Base-by-base conservation (phyloP, 2,329 filamentous ascomycete genomes). In the Peltaster fructicola region DNA sequence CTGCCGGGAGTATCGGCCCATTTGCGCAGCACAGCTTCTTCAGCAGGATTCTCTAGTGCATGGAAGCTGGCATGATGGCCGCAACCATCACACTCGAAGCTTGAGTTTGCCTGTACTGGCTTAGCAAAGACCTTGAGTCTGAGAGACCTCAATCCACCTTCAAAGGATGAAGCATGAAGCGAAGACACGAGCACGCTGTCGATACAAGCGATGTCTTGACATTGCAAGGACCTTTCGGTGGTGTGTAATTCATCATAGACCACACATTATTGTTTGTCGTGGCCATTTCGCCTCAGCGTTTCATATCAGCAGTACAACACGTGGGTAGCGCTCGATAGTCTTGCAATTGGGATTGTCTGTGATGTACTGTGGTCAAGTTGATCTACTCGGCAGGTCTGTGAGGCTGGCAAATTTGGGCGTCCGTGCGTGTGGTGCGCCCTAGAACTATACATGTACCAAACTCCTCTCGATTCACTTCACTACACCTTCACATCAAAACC, bases 81-180 rank as follows among this genome's bases (percentile, higher is more conserved):
- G 35, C 63, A 67, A 23, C 63, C 63, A 38, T 67, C 63, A 40
- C 63, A 66, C 33, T 63, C 57, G 45, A 61, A 67, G 5, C 53
- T 59, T 1, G 58, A 59, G 7, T 59, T 45, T 7, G 53, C 52
- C 56, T 51, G 25, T 6, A n/a, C n/a, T n/a, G n/a, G n/a, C n/a
- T 14, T 7, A 9, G 7, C 7, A 17, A n/a, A n/a, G n/a, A n/a
- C n/a, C n/a, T n/a, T n/a, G 17, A 22, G 10, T 18, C 20, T 15
- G 6, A 3, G n/a, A n/a, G n/a, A n/a, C n/a, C n/a, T n/a, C n/a
- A n/a, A n/a, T n/a, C n/a, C 39, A 56, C 61, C 47, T 67, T 65
- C 20, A 65, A 48, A 1, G 63, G 63, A 42, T 66, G 63, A 5
- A 64, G 43, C 63, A 67, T 67, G 48, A 65, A 67, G 10, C 63